Evolutionary conservation across 768 basidiomycete species (phyloP), one percentile per base, ranked within the genome.

Genomic region (Podaxis sp.): DNA sequence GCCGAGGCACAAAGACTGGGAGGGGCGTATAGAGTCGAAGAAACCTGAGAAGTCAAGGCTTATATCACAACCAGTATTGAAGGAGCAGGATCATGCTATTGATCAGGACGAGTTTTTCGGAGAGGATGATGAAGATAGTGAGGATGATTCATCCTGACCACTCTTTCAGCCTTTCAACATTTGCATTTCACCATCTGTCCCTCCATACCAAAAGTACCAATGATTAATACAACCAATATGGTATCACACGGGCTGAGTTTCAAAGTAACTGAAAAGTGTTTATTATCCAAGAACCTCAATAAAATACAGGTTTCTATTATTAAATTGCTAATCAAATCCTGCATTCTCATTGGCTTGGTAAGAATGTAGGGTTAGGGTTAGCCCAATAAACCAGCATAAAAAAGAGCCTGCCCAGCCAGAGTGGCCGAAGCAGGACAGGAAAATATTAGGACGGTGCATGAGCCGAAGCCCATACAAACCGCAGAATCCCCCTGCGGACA

Each of bases 361-460:
- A 4, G 29, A 37, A 1, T 43, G 37, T 77, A 76, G 66, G 80
- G 80, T 81, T 81, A 81, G 79, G 78, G 77, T 79, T 80, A 80
- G 73, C 4, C 56, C 17, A 3, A 55, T 2, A 12, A 60, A 64
- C 33, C 24, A 64, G 51, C 60, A 49, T 65, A 74, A 77, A 78
- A 77, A 72, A 72, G 53, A 72, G 79, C 80, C 79, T 72, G 69
- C 79, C 74, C 76, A 81, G 78, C 79, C 79, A 80, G 81, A 82
- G 80, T 80, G 84, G 82, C 82, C 79, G 69, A 78, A 80, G 80
- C 75, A 76, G 82, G 82, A 85, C 85, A 74, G 86, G 86, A 80
- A 87, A 87, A 87, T 87, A 87, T 87, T 85, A 67, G 78, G 85
- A 87, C 82, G 79, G 82, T 87, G 85, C 86, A 85, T 86, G 82